Evolutionary conservation across 495 filamentous ascomycete genomes (phyloP), one percentile per base, ranked within the genome.

Genomic region (Aspergillus incahuasiensis): DNA sequence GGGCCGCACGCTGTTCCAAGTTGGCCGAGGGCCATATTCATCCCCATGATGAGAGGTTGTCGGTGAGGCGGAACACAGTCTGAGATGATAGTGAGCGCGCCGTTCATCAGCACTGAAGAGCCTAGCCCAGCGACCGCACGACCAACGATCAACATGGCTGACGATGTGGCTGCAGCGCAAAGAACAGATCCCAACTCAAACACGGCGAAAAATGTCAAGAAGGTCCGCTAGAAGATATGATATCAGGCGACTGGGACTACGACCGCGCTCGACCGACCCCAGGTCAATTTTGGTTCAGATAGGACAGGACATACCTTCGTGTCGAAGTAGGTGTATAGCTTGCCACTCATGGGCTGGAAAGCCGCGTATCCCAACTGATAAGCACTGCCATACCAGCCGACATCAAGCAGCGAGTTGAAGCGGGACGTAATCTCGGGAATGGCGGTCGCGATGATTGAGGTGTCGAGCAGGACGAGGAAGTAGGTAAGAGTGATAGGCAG

Each of bases 31-130:
- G 34, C 7, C 9, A 35, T 35, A 12, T 35, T 35, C 13, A 25
- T 9, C 19, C 40, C 44, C 44, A 28, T 47, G 30, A 47, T 6
- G 6, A 30, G n/a, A 21, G 39, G 64, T 55, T 76, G 78, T 18
- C 73, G 55, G 44, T 79, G 44, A 1, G 81, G 75, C 6, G 75
- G 48, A 8, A 28, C 73, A 9, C 66, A 74, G 3, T 64, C 67
- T 1, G 75, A 62, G 20, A 86, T 53, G 28, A 85, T 82, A 5
- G 77, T 79, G 9, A 83, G 55, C 12, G 68, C 66, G 11, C 82
- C 82, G 59, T 79, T 84, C 52, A 71, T 66, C n/a, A 86, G 54
- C 0, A 81, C 73, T 34, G 65, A 73, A 8, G 62, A 65, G 48
- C 70, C 63, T 25, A 77, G 59, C 18, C 76, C 76, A 3, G 75